These are phyloP conservation scores for Xerocomellus amylosporus DNA, from an alignment of 768 basidiomycete species.

Conservation along the genomic window DNA sequence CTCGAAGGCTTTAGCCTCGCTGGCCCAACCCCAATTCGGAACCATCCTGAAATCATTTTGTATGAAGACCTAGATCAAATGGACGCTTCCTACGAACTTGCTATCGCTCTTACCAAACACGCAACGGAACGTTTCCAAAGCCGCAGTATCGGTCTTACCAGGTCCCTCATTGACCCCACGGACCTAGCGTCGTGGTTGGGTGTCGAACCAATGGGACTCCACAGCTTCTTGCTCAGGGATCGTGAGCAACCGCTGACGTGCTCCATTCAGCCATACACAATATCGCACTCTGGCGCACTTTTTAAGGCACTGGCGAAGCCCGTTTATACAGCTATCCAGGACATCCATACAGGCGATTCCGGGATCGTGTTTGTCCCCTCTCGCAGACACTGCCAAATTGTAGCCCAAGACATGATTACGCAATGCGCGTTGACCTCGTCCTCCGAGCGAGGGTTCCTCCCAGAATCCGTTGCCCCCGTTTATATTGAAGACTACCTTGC, in stretches of 20 bases:
- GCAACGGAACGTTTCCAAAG: conserved; percentile 58
- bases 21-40: conserved; percentile 23
- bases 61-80: conserved; percentile 86
- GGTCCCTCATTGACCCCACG: conserved; percentile 75
- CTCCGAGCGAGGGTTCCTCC: conserved; percentile 65
- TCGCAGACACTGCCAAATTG: conserved; percentile 63
- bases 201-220: conserved; percentile 58
- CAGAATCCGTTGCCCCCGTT: conserved; percentile 45
- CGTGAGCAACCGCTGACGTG: conserved; percentile 76
- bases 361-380: conserved; percentile 90
- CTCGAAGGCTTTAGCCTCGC: conserved; percentile 41
- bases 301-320: conserved; percentile 94
- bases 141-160: conserved; percentile 74
- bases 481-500: conserved; percentile 57
- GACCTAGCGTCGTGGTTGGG: conserved; percentile 84
- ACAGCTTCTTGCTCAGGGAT: conserved; percentile 78
- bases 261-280: conserved; percentile 74
- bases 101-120: conserved; percentile 67
- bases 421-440: conserved; percentile 78
- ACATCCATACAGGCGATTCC: conserved; percentile 41
- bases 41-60: conserved; percentile 61
- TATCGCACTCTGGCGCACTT: conserved; percentile 81
- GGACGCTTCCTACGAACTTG: conserved; percentile 78
- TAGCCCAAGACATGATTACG: conserved; percentile 84
- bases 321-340: conserved; percentile 69